Conservation (phyloP, 2,329 filamentous ascomycete genomes). For the Chaetomiaceae sp. region DNA sequence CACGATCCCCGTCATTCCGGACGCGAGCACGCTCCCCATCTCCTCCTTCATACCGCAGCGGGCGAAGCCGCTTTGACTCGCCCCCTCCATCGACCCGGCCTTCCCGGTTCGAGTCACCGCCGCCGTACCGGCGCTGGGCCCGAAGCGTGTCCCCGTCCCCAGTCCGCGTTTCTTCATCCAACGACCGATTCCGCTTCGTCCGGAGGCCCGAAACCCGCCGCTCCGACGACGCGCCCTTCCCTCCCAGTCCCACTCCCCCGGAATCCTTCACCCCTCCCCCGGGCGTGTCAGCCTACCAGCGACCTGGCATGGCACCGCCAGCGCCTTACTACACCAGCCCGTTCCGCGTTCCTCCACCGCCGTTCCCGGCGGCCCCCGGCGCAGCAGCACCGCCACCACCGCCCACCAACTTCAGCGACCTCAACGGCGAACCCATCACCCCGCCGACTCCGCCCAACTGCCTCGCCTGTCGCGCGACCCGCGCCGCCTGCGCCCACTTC, state of each 20-base stretch:
- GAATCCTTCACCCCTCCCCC: slow-evolving; percentile 15
- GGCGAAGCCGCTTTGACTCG: not conserved
- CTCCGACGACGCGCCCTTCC: slow-evolving; percentile 8
- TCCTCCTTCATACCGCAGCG: slow-evolving; percentile 1
- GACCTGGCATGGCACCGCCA: not conserved
- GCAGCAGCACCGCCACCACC: not conserved
- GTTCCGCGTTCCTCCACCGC: not conserved
- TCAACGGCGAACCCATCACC: not conserved
- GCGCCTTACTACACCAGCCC: not conserved
- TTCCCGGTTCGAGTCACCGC: slow-evolving; percentile 6
- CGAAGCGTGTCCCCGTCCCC: not conserved
- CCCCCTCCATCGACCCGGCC: not conserved
- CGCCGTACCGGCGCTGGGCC: slow-evolving; percentile 10
- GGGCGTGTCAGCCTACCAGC: slow-evolving; percentile 8
- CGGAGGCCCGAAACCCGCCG: not conserved
- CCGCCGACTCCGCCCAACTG: not conserved
- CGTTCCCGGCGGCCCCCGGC: not conserved
- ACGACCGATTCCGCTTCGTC: slow-evolving; percentile 10
- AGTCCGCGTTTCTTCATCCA: slow-evolving; percentile 7
- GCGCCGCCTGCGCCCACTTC: slow-evolving; percentile 5
- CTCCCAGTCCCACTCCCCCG: slow-evolving; percentile 14
- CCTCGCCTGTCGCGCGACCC: not conserved
- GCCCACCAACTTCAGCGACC: not conserved
- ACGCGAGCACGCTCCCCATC: slow-evolving; percentile 6
- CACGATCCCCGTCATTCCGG: slow-evolving; percentile 7